A percentile compares a stretch with the other conserved stretches of the same genome.
These are phyloP conservation scores for Salix koriyanagi DNA, from an alignment of 345 rosid species.

Conservation along the genomic window DNA sequence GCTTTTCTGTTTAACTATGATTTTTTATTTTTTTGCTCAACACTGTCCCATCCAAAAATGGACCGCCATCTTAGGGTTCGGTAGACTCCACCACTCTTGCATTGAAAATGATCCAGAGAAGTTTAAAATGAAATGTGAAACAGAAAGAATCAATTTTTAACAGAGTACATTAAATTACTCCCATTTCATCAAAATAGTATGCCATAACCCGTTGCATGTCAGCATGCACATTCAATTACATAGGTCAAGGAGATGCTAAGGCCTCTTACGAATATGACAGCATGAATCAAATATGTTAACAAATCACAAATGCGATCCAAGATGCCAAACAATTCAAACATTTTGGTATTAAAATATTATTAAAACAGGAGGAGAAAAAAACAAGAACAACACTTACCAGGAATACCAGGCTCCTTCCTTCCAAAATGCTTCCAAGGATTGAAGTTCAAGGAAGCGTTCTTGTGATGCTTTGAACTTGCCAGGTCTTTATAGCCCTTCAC, in stretches of 20 bases:
- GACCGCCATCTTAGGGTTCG: background rate
- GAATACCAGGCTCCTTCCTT: constrained; percentile 32
- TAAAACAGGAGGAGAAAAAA: background rate
- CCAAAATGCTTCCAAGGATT: constrained; percentile 19
- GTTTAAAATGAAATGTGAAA: constrained; percentile 3
- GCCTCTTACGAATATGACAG: background rate
- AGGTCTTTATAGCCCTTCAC: constrained; percentile 51
- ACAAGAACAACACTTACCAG: constrained; percentile 30
- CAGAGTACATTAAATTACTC: background rate
- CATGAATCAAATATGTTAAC: background rate
- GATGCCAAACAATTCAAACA: background rate
- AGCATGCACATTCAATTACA: background rate
- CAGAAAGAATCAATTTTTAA: constrained; percentile 1
- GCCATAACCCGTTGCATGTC: background rate
- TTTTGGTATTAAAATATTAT: background rate
- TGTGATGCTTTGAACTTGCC: constrained; percentile 39
- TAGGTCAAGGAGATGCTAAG: background rate
- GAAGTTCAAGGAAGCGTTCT: constrained; percentile 23
- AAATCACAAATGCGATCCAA: background rate
- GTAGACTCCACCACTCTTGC: background rate
- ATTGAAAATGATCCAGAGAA: background rate
- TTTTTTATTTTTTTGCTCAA: background rate
- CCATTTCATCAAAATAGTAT: background rate
- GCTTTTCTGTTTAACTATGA: background rate
- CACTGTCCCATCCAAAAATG: background rate